These are phyloP conservation scores for Penicillium malachiteum DNA, from an alignment of 495 filamentous ascomycete species.

Conservation along the genomic window DNA sequence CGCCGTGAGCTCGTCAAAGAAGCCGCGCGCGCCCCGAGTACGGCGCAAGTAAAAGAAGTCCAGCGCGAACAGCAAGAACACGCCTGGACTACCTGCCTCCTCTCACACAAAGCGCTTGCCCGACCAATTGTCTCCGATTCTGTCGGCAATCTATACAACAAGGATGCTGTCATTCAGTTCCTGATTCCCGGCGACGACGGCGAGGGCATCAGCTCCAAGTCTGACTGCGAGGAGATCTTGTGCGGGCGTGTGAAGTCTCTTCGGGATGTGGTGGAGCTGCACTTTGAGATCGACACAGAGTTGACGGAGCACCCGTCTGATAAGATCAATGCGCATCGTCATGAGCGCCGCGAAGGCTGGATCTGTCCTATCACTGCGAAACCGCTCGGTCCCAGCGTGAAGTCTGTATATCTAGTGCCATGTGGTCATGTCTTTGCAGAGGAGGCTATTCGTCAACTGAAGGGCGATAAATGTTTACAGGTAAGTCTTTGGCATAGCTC, in stretches of 20 bases:
- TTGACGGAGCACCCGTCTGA: constrained; percentile 31
- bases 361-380: constrained; percentile 89
- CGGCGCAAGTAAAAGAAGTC: constrained; percentile 87
- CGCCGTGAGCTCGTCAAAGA: constrained; percentile 93
- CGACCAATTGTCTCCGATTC: constrained; percentile 81
- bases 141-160: constrained; percentile 87
- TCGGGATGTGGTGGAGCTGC: constrained; percentile 85
- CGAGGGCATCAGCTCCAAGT: constrained; percentile 48
- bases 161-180: constrained; percentile 82
- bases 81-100: constrained; percentile 80
- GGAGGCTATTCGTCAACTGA: constrained; percentile 76
- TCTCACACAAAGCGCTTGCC: constrained; percentile 73
- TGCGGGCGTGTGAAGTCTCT: constrained; percentile 74
- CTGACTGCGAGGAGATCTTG: constrained; percentile 65
- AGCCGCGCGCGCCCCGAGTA: constrained; percentile 74
- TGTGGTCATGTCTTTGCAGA: constrained; percentile 95
- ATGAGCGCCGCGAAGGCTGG: constrained; percentile 57
- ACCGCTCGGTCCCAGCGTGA: constrained; percentile 74
- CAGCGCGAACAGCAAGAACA: constrained; percentile 80
- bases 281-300: constrained; percentile 62
- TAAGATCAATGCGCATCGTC: constrained; percentile 22
- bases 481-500: constrained; percentile 31
- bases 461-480: constrained; percentile 59
- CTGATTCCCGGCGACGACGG: constrained; percentile 65
- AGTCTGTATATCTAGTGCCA: constrained; percentile 85